These are phyloP conservation scores for Drosera spatulata DNA, from an alignment of 179 eudicot species.

Conservation along the genomic window DNA sequence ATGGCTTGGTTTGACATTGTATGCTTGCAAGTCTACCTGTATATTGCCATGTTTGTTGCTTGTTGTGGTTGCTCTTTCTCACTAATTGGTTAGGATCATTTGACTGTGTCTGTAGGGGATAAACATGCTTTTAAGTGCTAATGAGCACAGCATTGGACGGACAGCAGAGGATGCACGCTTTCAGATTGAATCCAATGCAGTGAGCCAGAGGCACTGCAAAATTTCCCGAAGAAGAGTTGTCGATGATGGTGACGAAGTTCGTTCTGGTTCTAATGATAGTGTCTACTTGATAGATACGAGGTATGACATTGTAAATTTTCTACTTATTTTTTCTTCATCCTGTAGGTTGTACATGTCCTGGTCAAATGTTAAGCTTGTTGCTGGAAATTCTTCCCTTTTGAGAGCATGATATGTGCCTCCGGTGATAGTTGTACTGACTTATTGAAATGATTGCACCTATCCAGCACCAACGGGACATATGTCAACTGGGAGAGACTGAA, in stretches of 20 bases:
- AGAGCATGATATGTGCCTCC: neutral
- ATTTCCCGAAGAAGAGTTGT: slow-evolving; percentile 49
- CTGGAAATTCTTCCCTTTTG: neutral
- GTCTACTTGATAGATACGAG: slow-evolving; percentile 76
- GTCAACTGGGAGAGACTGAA: slow-evolving; percentile 70
- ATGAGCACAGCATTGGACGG: slow-evolving; percentile 76
- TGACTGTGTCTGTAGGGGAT: slow-evolving; percentile 42
- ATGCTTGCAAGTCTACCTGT: too few relatives aligned
- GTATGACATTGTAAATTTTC: slow-evolving; percentile 17
- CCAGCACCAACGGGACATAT: slow-evolving; percentile 91
- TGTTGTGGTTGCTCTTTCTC: neutral
- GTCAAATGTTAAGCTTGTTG: neutral
- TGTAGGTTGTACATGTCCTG: too few relatives aligned
- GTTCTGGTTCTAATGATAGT: slow-evolving; percentile 26
- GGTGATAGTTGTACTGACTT: slow-evolving; percentile 1
- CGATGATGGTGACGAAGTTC: slow-evolving; percentile 39
- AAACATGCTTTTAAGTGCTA: slow-evolving; percentile 68
- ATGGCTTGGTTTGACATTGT: too few relatives aligned
- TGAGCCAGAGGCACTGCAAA: slow-evolving; percentile 77
- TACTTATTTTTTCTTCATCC: slow-evolving; percentile 6
- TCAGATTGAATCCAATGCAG: slow-evolving; percentile 58
- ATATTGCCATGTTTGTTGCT: neutral
- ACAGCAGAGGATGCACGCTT: slow-evolving; percentile 57
- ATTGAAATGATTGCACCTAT: slow-evolving; percentile 17
- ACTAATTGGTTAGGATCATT: slow-evolving; percentile 1